Evolutionary conservation across 495 filamentous ascomycete species (phyloP).

Genomic region (Neurospora africana): DNA sequence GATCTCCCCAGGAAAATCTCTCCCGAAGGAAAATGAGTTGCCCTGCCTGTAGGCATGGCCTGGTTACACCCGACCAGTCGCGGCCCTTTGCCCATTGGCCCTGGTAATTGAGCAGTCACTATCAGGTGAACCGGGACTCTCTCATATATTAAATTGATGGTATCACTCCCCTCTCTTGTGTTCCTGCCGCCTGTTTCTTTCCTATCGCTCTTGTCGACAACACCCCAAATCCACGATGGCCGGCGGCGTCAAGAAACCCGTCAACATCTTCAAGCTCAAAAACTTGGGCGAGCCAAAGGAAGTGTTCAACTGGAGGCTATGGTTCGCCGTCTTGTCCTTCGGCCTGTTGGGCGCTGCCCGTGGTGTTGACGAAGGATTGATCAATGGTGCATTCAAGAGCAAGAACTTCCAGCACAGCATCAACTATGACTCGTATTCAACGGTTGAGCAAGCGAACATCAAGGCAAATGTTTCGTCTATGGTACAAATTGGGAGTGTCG

Average conservation of each 20-base stretch:
- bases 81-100: background rate
- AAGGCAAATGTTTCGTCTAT: conserved; percentile 62
- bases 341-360: conserved; percentile 60
- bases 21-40: background rate
- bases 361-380: conserved; percentile 65
- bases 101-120: background rate
- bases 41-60: background rate
- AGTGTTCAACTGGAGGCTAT: conserved; percentile 54
- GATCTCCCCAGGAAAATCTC: background rate
- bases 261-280: conserved; percentile 55
- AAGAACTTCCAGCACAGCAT: conserved; percentile 51
- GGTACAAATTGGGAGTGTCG: conserved; percentile 61
- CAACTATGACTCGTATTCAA: conserved; percentile 41
- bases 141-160: background rate
- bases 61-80: no score
- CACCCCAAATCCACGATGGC: conserved; percentile 36
- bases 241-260: conserved; percentile 51
- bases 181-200: background rate
- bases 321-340: conserved; percentile 56
- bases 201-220: background rate
- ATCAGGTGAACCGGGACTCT: background rate
- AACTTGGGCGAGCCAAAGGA: conserved; percentile 44
- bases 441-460: conserved; percentile 47
- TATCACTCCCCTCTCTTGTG: background rate
- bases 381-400: conserved; percentile 54